Evolutionary conservation across 2,329 filamentous ascomycete species (phyloP).

Genomic region (Metarhizium anisopliae): DNA sequence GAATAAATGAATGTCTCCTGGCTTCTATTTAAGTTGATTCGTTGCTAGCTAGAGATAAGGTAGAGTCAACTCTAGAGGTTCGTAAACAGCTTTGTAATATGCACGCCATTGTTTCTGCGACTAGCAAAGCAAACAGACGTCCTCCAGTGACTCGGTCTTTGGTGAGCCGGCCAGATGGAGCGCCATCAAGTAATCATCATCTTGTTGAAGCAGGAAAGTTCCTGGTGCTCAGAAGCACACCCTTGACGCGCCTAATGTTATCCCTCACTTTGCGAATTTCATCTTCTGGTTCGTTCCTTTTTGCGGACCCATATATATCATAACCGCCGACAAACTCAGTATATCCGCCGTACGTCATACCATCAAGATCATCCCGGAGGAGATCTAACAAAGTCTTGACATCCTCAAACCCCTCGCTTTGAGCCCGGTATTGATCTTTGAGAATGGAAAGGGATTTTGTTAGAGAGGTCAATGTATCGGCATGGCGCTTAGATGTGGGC

Average conservation of each 20-base stretch:
- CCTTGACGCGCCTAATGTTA: conserved; percentile 72
- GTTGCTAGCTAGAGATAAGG: too few species aligned
- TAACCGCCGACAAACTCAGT: conserved; percentile 28
- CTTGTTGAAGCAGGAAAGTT: conserved; percentile 53
- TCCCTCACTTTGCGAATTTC: conserved; percentile 65
- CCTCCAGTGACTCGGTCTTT: background rate
- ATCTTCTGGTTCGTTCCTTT: conserved; percentile 50
- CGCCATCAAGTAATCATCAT: conserved; percentile 7
- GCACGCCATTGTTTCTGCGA: background rate
- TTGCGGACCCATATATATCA: conserved; percentile 34
- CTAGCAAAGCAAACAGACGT: background rate
- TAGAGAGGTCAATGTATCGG: conserved; percentile 33
- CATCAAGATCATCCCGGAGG: conserved; percentile 58
- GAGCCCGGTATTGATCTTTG: conserved; percentile 31
- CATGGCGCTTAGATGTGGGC: conserved; percentile 28
- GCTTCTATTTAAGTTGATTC: too few species aligned
- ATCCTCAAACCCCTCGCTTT: conserved; percentile 41
- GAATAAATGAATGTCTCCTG: too few species aligned
- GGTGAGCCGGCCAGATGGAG: too few species aligned
- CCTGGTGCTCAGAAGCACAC: conserved; percentile 63
- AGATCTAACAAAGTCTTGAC: conserved; percentile 45
- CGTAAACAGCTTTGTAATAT: too few species aligned
- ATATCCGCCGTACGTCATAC: conserved; percentile 38
- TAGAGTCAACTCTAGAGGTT: too few species aligned
- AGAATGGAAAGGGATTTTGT: conserved; percentile 32